Percentiles rank a stretch among this genome's conserved stretches.
Conservation (phyloP, 164 flowering plant species). For the Warburgia ugandensis region DNA sequence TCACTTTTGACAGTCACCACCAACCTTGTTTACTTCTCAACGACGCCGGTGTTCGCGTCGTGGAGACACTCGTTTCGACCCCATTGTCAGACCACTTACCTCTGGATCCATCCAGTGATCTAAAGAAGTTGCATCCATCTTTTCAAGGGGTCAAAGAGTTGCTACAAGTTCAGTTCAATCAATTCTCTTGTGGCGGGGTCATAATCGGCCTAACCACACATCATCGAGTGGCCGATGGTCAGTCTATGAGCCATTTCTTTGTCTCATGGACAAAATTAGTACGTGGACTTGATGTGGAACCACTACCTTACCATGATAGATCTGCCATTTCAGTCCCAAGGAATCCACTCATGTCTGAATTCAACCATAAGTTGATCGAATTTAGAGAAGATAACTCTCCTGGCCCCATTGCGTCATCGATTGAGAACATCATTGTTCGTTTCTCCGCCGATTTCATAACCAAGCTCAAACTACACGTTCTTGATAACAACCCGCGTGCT, state of each 20-base stretch:
- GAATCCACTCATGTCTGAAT: constrained; percentile 3
- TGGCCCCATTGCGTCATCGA: not conserved
- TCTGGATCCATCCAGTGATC: not conserved
- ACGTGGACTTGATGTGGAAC: not conserved
- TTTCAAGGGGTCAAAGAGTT: not conserved
- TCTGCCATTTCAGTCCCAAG: constrained; percentile 2
- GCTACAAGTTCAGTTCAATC: constrained; percentile 4
- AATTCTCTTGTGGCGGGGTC: constrained; percentile 9
- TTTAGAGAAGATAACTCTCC: not conserved
- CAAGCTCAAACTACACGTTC: not conserved
- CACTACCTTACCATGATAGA: constrained; percentile 4
- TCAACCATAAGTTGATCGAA: constrained; percentile 1
- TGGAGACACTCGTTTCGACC: not conserved
- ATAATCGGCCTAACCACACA: constrained; percentile 2
- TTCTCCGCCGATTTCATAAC: not conserved
- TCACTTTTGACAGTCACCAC: not conserved
- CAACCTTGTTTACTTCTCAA: not conserved
- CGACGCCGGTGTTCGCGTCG: constrained; percentile 5
- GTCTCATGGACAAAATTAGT: constrained; percentile 6
- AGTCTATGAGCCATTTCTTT: constrained; percentile 10
- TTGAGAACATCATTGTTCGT: constrained; percentile 1
- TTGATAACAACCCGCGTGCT: not conserved
- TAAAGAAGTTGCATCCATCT: not conserved
- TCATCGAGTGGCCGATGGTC: constrained; percentile 10
- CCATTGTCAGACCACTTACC: not conserved